phyloP scores from a whole-genome alignment of 768 basidiomycete genomes.

The Termitomyces sp. region DNA sequence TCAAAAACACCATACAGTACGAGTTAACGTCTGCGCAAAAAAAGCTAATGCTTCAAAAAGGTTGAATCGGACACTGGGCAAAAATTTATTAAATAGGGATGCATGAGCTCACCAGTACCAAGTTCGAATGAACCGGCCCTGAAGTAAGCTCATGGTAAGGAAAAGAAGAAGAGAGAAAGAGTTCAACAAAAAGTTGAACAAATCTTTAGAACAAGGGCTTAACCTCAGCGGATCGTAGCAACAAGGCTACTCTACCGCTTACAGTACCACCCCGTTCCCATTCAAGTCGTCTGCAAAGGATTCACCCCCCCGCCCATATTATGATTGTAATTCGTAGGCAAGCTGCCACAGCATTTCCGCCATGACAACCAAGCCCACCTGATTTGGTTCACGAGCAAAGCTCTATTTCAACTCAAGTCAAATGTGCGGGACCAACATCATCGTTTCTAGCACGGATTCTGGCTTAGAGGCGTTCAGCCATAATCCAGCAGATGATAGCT shows the following conservation, averaged over 20 bases:
- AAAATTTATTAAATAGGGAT: too few relatives aligned
- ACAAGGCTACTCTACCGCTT: too few relatives aligned
- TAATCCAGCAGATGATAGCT: too few relatives aligned
- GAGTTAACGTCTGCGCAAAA: conserved; percentile 7
- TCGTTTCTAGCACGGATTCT: too few relatives aligned
- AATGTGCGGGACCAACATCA: too few relatives aligned
- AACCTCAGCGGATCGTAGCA: not conserved
- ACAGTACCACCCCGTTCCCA: too few relatives aligned
- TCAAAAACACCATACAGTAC: conserved; percentile 51
- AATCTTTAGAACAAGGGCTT: conserved; percentile 1
- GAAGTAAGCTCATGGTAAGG: not conserved
- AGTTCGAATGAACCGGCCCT: not conserved
- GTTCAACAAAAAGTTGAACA: not conserved
- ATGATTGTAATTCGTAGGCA: not conserved
- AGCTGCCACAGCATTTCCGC: not conserved
- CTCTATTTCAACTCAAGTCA: not conserved
- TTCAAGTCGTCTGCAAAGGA: too few relatives aligned
- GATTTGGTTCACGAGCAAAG: not conserved
- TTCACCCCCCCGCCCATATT: too few relatives aligned
- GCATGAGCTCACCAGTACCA: not conserved
- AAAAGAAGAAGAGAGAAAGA: not conserved
- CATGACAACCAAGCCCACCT: not conserved
- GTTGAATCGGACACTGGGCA: conserved; percentile 22
- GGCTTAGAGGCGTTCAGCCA: too few relatives aligned
- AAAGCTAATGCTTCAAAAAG: conserved; percentile 66